Base-by-base conservation (phyloP, 352 stramenopile genomes). In the Phytophthora cactorum region DNA sequence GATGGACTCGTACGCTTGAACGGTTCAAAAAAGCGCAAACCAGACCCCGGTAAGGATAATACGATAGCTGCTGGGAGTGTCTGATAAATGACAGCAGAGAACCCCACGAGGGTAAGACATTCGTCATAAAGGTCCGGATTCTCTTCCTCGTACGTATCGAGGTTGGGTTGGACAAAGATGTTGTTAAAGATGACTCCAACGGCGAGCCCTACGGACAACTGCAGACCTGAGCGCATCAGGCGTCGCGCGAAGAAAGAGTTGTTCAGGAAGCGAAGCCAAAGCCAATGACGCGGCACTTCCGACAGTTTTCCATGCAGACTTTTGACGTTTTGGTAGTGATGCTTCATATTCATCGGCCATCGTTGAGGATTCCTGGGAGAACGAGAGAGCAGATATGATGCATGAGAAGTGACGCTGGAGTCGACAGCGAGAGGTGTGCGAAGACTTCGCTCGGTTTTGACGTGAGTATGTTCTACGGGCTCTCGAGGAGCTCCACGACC, bases 221-320 rank as follows among this genome's bases (percentile, higher is more conserved):
- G 32, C 28, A 77, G 25, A 5, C 84, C 78, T 5, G 80, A 73
- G 11, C 64, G 65, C 51, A 93, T 49, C 34, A 95, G 59, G 0
- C 82, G 76, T 28, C 72, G 70, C 14, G 86, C 84, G 44, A 95
- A 95, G 74, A 91, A 95, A 44, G 82, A 93, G 59, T 92, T 95
- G 59, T 86, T 64, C 10, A 80, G 66, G 67, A 77, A 88, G 45
- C 76, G 73, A 31, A 77, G 63, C 56, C 59, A 78, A 27, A 91
- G 69, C 58, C 85, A 89, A 38, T 79, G 65, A 15, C 68, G 67
- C 6, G 82, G 84, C 53, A 92, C 67, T 1, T 51, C 32, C 1
- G 62, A 28, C 12, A 74, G 38, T 51, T 70, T 70, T 14, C 39
- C 39, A 5, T 45, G 39, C 9, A 17, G 29, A 6, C 6, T 32